Evolutionary conservation across 257 asterid genomes (phyloP), one percentile per base, ranked within the genome.

Genomic region (Solanum infundibuliforme): DNA sequence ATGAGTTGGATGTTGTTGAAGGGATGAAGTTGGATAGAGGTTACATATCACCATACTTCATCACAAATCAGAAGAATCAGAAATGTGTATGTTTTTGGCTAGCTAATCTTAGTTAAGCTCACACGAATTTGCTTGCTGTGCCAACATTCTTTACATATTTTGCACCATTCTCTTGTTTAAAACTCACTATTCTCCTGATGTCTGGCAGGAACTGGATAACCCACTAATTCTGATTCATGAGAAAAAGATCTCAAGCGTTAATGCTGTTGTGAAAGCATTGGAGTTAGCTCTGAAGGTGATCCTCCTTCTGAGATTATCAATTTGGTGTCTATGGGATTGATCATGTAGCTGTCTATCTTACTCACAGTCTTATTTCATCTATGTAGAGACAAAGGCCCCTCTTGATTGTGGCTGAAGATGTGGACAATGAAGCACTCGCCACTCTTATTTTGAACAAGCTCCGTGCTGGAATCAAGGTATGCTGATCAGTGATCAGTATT

Each of bases 11-110:
- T 90, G 99, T 97, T 81, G 99, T 97, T 32, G 99, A 97, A 90
- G 99, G 99, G 43, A 97, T 97, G 99, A 97, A 97, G 91, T 88
- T 97, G 48, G 98, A 95, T 88, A 90, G 99, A 87, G 99, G 99
- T 68, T 95, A 95, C 83, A 95, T 97, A 72, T 97, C 99, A 18
- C 99, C 99, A 2, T 97, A 97, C 87, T 97, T 97, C 93, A 94
- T 97, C 87, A 97, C 99, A 65, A 95, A 97, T 89, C 93, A 90
- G 87, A 97, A 97, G 91, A 97, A 91, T 72, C 99, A 97, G 95
- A 95, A 97, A 94, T 97, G 99, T 86, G 98, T 95, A 93, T 90
- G 98, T 87, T n/a, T 34, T 79, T 90, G 23, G 48, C 65, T 58
- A 48, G 36, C 41, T 82, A 46, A 5, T 34, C 68, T 21, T 52